Conservation (phyloP, 106 monocot species). For the Dendrobium chrysotoxum region DNA sequence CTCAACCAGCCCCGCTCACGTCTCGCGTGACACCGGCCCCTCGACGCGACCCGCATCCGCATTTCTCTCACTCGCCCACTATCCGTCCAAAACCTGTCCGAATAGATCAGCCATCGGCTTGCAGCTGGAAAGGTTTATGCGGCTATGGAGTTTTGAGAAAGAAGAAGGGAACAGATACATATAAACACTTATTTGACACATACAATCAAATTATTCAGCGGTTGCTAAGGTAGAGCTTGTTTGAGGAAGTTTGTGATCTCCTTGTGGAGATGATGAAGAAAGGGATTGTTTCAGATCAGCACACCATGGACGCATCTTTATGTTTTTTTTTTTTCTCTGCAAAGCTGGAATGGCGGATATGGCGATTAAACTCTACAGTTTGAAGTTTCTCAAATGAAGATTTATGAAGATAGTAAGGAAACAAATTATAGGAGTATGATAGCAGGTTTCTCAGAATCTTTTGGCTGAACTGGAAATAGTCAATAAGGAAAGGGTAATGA, state of each 20-base stretch:
- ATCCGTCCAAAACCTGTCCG: too few relatives aligned
- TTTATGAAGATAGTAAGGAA: too few relatives aligned
- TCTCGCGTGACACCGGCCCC: too few relatives aligned
- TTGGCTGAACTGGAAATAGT: too few relatives aligned
- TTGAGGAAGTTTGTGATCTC: constrained; percentile 55
- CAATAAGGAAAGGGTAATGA: too few relatives aligned
- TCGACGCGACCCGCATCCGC: too few relatives aligned
- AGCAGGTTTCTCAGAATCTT: too few relatives aligned
- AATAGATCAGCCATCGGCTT: constrained; percentile 35
- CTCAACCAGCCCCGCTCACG: too few relatives aligned
- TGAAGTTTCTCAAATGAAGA: too few relatives aligned
- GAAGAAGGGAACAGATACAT: constrained; percentile 19
- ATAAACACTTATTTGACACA: constrained; percentile 37
- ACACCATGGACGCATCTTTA: constrained; percentile 57
- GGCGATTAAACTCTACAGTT: constrained; percentile 48
- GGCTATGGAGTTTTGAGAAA: constrained; percentile 49
- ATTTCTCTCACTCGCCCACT: too few relatives aligned
- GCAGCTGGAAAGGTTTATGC: constrained; percentile 26
- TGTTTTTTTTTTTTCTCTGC: constrained; percentile 95
- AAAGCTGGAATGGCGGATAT: constrained; percentile 80
- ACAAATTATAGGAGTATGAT: too few relatives aligned
- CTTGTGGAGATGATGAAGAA: constrained; percentile 76
- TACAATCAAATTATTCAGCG: constrained; percentile 44
- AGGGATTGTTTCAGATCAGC: constrained; percentile 43
- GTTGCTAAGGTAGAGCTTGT: constrained; percentile 38